Evolutionary conservation across 805 yeast genomes (phyloP), one percentile per base, ranked within the genome.

Genomic region (Lipomyces oligophaga): DNA sequence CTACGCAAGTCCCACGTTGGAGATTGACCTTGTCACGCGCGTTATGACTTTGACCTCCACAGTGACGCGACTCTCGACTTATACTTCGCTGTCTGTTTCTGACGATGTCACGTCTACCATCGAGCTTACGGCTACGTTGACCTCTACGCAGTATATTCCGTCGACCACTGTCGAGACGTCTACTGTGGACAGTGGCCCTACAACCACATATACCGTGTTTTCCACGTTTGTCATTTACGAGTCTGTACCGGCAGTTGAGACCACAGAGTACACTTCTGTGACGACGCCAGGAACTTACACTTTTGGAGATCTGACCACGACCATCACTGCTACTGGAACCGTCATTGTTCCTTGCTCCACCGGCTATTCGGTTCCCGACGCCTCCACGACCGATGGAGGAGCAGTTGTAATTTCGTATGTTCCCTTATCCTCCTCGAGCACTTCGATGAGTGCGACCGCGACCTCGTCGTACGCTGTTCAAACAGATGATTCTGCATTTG

Each of bases 171-270:
- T 33, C 22, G 25, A 41, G 8, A 26, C 44, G 7, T 30, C 48
- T 8, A 24, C 43, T 5, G 26, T 38, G 8, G 43, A 38, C 31
- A 30, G 30, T 15, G 42, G 28, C n/a, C n/a, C 30, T 20, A 5
- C 43, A 8, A 32, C 47, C n/a, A 32, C 50, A n/a, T 34, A 41
- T 16, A 49, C 53, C 20, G 28, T 41, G 32, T 45, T 21, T 42
- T 26, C 50, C 33, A 46, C 55, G 15, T 35, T 47, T 33, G 46
- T 51, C 20, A 21, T 46, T 16, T 37, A 26, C 40, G 35, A 37
- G n/a, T 46, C 55, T 13, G 50, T 50, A 25, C 44, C 55, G 11
- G 46, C 52, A 21, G 32, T 38, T n/a, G 24, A 31, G 45, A 43
- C 42, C 18, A 43, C 48, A 16, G 47, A 21, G 31, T 34, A 33